Evolutionary conservation across 805 yeast genomes (phyloP), one percentile per base, ranked within the genome.

Genomic region (Allodekkera sacchari): DNA sequence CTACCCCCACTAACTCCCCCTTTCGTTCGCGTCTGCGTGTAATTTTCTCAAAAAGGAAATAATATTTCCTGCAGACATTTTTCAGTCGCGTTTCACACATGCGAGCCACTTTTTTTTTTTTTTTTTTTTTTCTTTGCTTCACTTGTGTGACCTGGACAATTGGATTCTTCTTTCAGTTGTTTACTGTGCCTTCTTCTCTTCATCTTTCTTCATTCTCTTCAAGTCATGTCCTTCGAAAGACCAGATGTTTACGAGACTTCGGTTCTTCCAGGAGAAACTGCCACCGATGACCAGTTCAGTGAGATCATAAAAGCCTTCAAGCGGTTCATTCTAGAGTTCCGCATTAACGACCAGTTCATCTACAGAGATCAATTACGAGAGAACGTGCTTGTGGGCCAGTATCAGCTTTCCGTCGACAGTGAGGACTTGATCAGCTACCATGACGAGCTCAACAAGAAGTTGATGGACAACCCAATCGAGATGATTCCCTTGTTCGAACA

Each of bases 301-400:
- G 92, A 80, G 55, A 68, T 81, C 46, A 70, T 76, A 47, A 76
- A 75, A 43, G 82, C 87, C 3, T 88, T 89, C 64, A 75, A 79
- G 43, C 67, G 74, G 44, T 92, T 92, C 56, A 71, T 92, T 25
- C 63, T 85, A 33, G 95, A 87, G 53, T 92, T 85, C 57, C 72
- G 95, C 57, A 68, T 84, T 38, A 81, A 83, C 49, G 73, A 83
- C 36, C 80, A 76, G 52, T 92, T 83, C 55, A 65, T 87, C 24
- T 89, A 89, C 63, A 68, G 94, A 65, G 96, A 88, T 47, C 95
- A 88, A 53, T 65, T 92, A 34, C 68, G 96, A 44, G 95, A 85
- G 48, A 85, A 88, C 55, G 62, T 94, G 28, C 64, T 89, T 31
- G 78, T 84, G 41, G 78, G 78, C 34, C 74, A 78, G 47, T 88